phyloP scores from a whole-genome alignment of 495 filamentous ascomycete genomes.

The Alectoria sarmentosa region DNA sequence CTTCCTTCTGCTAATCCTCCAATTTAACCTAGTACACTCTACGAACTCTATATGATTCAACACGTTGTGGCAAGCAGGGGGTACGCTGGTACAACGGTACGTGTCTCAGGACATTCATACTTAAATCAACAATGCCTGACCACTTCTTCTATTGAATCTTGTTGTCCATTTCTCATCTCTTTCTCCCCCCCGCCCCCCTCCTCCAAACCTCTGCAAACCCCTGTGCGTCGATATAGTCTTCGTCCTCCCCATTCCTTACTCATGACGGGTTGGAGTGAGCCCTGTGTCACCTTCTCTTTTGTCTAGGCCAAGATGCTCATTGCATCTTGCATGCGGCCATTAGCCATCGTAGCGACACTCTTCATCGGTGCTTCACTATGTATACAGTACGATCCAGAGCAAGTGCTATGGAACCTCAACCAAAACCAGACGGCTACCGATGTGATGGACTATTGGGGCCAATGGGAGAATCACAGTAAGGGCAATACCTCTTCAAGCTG shows the following conservation, averaged over 20 bases:
- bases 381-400: constrained; percentile 25
- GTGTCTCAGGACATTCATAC: neutral
- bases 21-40: neutral
- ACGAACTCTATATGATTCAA: neutral
- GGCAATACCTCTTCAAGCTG: neutral
- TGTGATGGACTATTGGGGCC: constrained; percentile 36
- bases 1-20: neutral
- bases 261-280: neutral
- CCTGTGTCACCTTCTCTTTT: constrained; percentile 6
- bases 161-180: neutral
- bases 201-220: neutral
- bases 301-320: neutral
- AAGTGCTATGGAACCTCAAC: constrained; percentile 36
- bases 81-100: neutral
- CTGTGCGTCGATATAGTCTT: neutral
- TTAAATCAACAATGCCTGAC: neutral
- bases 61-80: neutral
- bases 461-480: constrained; percentile 34
- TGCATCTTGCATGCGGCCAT: neutral
- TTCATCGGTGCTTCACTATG: constrained; percentile 5
- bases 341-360: neutral
- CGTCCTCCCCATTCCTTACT: neutral
- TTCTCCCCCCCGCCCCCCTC: neutral
- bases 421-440: constrained; percentile 32
- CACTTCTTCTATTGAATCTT: neutral